Evolutionary conservation across 1,284 basidiomycete species (phyloP).

Genomic region (Rhodotorula sp.): DNA sequence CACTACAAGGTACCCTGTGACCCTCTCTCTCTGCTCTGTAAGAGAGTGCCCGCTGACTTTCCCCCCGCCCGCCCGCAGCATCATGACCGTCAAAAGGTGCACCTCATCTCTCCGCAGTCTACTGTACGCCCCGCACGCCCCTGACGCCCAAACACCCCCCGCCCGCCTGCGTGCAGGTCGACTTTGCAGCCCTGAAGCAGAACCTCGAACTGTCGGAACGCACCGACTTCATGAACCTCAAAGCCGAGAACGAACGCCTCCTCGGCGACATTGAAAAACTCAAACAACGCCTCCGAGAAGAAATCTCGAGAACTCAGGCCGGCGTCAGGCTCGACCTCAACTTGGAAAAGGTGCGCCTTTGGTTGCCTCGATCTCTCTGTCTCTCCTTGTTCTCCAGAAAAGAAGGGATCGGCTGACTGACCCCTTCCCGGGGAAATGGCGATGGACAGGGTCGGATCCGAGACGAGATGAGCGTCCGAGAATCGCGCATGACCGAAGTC

Average conservation of each 20-base stretch:
- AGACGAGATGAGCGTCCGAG: constrained; percentile 88
- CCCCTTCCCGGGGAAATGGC: constrained; percentile 7
- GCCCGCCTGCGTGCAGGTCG: constrained; percentile 63
- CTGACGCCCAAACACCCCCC: not conserved
- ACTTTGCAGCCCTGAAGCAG: constrained; percentile 95
- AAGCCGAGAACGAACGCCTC: constrained; percentile 82
- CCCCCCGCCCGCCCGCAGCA: constrained; percentile 26
- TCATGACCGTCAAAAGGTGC: constrained; percentile 61
- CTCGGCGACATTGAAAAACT: constrained; percentile 91
- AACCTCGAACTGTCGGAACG: constrained; percentile 95
- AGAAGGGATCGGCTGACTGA: not conserved
- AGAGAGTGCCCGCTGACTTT: not conserved
- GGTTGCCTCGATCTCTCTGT: constrained; percentile 49
- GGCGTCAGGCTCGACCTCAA: constrained; percentile 95
- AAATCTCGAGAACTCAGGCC: constrained; percentile 87
- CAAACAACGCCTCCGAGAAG: constrained; percentile 89
- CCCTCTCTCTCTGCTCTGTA: too few relatives aligned
- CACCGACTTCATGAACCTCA: constrained; percentile 94
- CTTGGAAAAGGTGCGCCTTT: constrained; percentile 69
- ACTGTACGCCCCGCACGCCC: not conserved
- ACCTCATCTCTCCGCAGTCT: constrained; percentile 33
- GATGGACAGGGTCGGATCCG: constrained; percentile 67
- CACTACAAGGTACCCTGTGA: constrained; percentile 60
- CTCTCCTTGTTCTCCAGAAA: not conserved
- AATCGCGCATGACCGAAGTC: constrained; percentile 96